Conservation (phyloP, 495 filamentous ascomycete genomes). For the Hypoxylon perforatum region DNA sequence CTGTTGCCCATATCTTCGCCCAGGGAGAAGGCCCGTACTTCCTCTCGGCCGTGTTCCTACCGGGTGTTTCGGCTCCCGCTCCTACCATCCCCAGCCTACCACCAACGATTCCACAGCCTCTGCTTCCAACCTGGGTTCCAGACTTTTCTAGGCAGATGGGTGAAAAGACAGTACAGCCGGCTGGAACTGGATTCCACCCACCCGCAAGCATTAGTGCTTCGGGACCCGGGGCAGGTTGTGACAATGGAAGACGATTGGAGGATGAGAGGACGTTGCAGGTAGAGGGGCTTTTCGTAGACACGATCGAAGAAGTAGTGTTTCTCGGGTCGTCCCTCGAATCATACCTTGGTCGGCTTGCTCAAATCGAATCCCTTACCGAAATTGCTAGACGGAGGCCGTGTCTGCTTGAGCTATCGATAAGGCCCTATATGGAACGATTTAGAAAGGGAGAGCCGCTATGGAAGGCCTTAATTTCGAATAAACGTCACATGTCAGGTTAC, state of each 20-base stretch:
- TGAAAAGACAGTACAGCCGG: slow-evolving; percentile 9
- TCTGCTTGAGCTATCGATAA: neutral
- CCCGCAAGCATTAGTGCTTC: slow-evolving; percentile 14
- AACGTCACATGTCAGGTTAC: slow-evolving; percentile 2
- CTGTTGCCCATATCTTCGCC: slow-evolving; percentile 18
- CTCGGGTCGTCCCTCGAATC: slow-evolving; percentile 4
- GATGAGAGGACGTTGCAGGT: slow-evolving; percentile 13
- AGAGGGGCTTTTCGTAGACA: slow-evolving; percentile 26
- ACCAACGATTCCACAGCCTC: neutral
- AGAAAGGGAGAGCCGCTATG: slow-evolving; percentile 11
- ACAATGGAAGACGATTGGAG: slow-evolving; percentile 15
- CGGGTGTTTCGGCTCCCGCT: slow-evolving; percentile 14
- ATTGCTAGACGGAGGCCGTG: slow-evolving; percentile 1
- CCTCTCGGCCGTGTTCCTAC: slow-evolving; percentile 16
- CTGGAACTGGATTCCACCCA: slow-evolving; percentile 7
- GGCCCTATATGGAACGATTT: neutral
- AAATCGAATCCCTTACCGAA: slow-evolving; percentile 7
- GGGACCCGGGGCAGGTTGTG: slow-evolving; percentile 10
- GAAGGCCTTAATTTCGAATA: slow-evolving; percentile 13
- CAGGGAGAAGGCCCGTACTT: slow-evolving; percentile 24
- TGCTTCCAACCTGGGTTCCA: slow-evolving; percentile 18
- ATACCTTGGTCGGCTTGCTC: neutral
- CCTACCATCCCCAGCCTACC: slow-evolving; percentile 9
- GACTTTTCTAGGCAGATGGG: slow-evolving; percentile 13
- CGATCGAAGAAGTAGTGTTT: slow-evolving; percentile 16